Evolutionary conservation across 192 early-diverging fungal species (phyloP), one percentile per base, ranked within the genome.

Genomic region (Rhizoclosmatium sp.): DNA sequence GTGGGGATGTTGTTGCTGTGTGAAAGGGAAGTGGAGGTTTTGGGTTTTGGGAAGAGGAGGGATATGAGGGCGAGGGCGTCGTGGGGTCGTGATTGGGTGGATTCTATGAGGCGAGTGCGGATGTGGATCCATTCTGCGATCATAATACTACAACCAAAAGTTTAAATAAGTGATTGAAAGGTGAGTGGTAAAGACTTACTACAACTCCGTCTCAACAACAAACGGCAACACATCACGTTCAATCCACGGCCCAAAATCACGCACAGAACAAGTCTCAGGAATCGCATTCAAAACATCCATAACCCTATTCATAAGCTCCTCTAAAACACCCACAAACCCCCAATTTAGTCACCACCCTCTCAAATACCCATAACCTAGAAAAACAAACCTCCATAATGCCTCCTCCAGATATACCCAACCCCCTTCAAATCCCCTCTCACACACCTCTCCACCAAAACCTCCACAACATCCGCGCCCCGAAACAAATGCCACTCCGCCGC

Each of bases 41-140:
- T 58, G 31, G 59, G 62, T 19, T 65, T 56, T 19, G 69, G 67
- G 47, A 85, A 79, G n/a, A 91, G 75, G 12, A 89, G 83, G 44
- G 72, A 71, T 0, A 88, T 64, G 9, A 92, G 80, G 19, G 68
- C 58, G 47, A 87, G 77, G 21, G 92, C 89, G 7, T 78, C 85
- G 16, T 82, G 71, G 12, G 89, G 85, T 3, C 61, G 74, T 19
- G 79, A 65, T 7, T 84, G 72, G 10, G 44, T 64, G 31, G 83
- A 64, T 76, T 89, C 90, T 16, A 89, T 75, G 7, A 74, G 49
- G n/a, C 85, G 80, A 4, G 92, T 88, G 2, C 89, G 83, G 61
- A 83, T 80, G 66, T 87, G 84, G 47, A 88, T 77, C 91, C 91
- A 93, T 3, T 68, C 71, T 0, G 81, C 87, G n/a, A 91, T 51